Percentiles rank a stretch among this genome's conserved stretches.
These are phyloP conservation scores for Trametes meyenii DNA, from an alignment of 768 basidiomycete genomes.

Conservation along the genomic window DNA sequence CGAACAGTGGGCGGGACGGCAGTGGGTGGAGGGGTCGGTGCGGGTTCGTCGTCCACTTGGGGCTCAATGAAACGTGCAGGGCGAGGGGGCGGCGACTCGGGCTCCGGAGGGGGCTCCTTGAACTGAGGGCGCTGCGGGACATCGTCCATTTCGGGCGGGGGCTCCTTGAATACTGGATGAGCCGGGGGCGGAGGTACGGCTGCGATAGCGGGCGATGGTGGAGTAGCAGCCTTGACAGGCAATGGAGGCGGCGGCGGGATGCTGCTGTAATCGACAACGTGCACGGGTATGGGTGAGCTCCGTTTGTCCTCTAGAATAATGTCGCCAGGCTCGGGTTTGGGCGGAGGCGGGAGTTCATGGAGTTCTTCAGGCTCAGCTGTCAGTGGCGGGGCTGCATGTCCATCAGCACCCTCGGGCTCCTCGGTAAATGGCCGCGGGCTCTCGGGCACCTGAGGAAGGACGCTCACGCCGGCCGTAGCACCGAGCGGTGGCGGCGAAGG, in stretches of 20 bases:
- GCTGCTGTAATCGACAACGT: slow-evolving; percentile 14
- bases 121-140: slow-evolving; percentile 46
- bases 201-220: slow-evolving; percentile 12
- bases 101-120: slow-evolving; percentile 39
- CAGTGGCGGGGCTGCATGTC: slow-evolving; percentile 1
- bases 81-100: slow-evolving; percentile 14
- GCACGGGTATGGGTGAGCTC: background rate
- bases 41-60: slow-evolving; percentile 51
- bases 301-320: slow-evolving; percentile 17
- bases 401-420: slow-evolving; percentile 22
- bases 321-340: slow-evolving; percentile 22
- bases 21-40: slow-evolving; percentile 29
- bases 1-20: slow-evolving; percentile 16
- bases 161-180: slow-evolving; percentile 62
- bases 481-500: slow-evolving; percentile 21
- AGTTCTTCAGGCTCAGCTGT: slow-evolving; percentile 26
- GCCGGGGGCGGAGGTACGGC: slow-evolving; percentile 23
- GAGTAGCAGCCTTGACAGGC: slow-evolving; percentile 15
- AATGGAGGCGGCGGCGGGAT: slow-evolving; percentile 21
- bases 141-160: slow-evolving; percentile 60
- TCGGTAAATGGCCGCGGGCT: slow-evolving; percentile 18
- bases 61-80: slow-evolving; percentile 44
- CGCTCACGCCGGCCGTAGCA: slow-evolving; percentile 2
- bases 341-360: slow-evolving; percentile 31
- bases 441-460: slow-evolving; percentile 20